Percentiles rank a stretch among this genome's conserved stretches.
Conservation (phyloP, 306 rosid genomes). For the Acacia crassicarpa region DNA sequence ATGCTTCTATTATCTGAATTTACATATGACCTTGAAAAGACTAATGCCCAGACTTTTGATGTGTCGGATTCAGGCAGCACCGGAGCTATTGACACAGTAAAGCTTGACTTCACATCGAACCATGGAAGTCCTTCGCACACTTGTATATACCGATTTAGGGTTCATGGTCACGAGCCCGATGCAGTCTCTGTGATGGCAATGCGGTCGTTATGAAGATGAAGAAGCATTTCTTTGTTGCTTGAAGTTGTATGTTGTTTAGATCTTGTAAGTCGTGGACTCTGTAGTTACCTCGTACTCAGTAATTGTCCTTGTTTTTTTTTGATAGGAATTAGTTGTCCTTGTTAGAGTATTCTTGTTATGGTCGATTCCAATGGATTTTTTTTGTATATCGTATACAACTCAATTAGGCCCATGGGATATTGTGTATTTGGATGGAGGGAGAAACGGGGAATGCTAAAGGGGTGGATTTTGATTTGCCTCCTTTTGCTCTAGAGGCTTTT, state of each 20-base stretch:
- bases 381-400: constrained; percentile 41
- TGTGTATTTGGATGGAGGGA: neutral
- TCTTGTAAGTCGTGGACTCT: constrained; percentile 36
- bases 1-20: constrained; percentile 62
- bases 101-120: constrained; percentile 87
- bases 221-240: constrained; percentile 18
- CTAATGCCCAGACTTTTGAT: constrained; percentile 89
- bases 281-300: constrained; percentile 24
- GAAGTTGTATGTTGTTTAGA: constrained; percentile 33
- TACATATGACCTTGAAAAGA: constrained; percentile 80
- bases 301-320: constrained; percentile 22
- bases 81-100: constrained; percentile 58
- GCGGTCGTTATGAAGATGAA: constrained; percentile 41
- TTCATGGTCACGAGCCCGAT: constrained; percentile 77
- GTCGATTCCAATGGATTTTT: constrained; percentile 31
- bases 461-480: no score
- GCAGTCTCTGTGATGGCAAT: constrained; percentile 61
- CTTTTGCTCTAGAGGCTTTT: neutral
- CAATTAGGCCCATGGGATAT: constrained; percentile 10
- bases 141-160: constrained; percentile 90
- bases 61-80: constrained; percentile 48
- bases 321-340: constrained; percentile 4
- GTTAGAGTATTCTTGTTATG: constrained; percentile 33
- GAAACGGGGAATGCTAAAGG: neutral
- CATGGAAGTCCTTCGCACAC: constrained; percentile 90